Conservation (phyloP, 2,329 filamentous ascomycete genomes). For the Pseudogymnoascus sp. region DNA sequence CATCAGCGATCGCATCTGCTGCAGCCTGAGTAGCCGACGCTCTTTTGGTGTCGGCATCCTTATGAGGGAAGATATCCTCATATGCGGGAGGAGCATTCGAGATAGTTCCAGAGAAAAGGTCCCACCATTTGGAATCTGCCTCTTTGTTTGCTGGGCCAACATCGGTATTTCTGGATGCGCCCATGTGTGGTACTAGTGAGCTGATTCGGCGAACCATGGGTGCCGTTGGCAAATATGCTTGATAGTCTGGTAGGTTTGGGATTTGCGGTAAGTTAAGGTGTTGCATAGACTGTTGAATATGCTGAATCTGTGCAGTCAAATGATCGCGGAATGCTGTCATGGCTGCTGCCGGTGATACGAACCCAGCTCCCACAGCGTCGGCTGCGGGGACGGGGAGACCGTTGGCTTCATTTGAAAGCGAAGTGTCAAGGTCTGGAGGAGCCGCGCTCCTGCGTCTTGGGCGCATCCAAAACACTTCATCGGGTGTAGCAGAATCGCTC, state of each 20-base stretch:
- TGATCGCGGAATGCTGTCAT: slow-evolving; percentile 67
- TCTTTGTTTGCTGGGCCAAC: slow-evolving; percentile 31
- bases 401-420: background rate
- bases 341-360: slow-evolving; percentile 49
- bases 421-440: background rate
- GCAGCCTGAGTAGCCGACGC: slow-evolving; percentile 49
- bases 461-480: slow-evolving; percentile 28
- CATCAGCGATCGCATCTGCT: slow-evolving; percentile 49
- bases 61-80: slow-evolving; percentile 63
- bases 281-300: slow-evolving; percentile 65
- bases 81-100: slow-evolving; percentile 62
- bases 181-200: slow-evolving; percentile 61
- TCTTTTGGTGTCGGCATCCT: slow-evolving; percentile 45
- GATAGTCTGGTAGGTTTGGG: slow-evolving; percentile 59
- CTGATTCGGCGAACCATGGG: slow-evolving; percentile 65
- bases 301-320: slow-evolving; percentile 62
- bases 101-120: slow-evolving; percentile 47
- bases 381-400: slow-evolving; percentile 20
- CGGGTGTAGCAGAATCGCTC: slow-evolving; percentile 17
- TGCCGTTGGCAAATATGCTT: slow-evolving; percentile 50
- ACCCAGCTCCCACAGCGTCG: slow-evolving; percentile 14
- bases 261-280: slow-evolving; percentile 54
- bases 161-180: slow-evolving; percentile 35
- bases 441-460: slow-evolving; percentile 24
- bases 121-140: slow-evolving; percentile 56